phyloP scores from a whole-genome alignment of 1,139 yeast species.

The Ogataea hybrid region DNA sequence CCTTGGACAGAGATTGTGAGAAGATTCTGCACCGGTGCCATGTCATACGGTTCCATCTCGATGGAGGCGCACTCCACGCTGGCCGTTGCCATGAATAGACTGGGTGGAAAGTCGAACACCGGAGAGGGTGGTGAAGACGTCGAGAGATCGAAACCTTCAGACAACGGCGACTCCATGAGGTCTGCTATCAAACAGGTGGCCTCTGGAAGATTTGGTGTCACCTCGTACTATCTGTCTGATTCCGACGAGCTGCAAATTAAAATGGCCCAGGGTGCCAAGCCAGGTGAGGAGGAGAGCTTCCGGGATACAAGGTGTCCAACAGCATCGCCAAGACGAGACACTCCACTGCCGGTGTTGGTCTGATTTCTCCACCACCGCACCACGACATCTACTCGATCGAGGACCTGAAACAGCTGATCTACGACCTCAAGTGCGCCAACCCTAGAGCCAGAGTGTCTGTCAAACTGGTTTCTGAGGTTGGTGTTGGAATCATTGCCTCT shows the following conservation, averaged over 20 bases:
- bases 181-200: slow-evolving; percentile 98
- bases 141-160: slow-evolving; percentile 76
- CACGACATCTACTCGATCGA: slow-evolving; percentile 98
- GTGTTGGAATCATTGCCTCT: slow-evolving; percentile 98
- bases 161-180: slow-evolving; percentile 96
- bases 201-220: slow-evolving; percentile 97
- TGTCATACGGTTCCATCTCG: slow-evolving; percentile 98
- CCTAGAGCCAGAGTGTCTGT: slow-evolving; percentile 98
- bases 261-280: slow-evolving; percentile 99
- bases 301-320: slow-evolving; percentile 88
- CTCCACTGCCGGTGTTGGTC: slow-evolving; percentile 95
- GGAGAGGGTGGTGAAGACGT: slow-evolving; percentile 99
- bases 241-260: slow-evolving; percentile 97
- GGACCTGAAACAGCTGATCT: slow-evolving; percentile 93
- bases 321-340: slow-evolving; percentile 94
- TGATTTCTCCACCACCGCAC: slow-evolving; percentile 98
- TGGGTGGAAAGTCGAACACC: slow-evolving; percentile 96
- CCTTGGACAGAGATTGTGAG: slow-evolving; percentile 99
- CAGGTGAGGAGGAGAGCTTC: slow-evolving; percentile 99
- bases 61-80: slow-evolving; percentile 98
- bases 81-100: slow-evolving; percentile 97
- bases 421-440: slow-evolving; percentile 94
- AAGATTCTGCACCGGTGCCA: slow-evolving; percentile 97
- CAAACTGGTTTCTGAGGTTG: slow-evolving; percentile 94
- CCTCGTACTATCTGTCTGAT: slow-evolving; percentile 89